Base-by-base conservation (phyloP, 2,329 filamentous ascomycete genomes). In the Lecanoromycetidae sp. region DNA sequence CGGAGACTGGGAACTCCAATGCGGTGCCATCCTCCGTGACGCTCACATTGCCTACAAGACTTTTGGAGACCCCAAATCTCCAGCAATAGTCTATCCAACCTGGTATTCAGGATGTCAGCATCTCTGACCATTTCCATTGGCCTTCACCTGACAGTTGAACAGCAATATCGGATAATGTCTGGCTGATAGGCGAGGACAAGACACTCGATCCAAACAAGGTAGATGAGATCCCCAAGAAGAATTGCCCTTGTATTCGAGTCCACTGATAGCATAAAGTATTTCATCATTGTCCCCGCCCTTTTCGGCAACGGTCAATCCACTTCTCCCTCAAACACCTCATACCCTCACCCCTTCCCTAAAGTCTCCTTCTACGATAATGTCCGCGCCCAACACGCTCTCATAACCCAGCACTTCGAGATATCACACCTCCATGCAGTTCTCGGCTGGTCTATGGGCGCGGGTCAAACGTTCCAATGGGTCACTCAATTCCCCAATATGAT, bases 1-100 rank as follows among this genome's bases (percentile, higher is more conserved):
- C 0, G 81, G 80, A 15, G 72, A 82, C 62, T 84, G 82, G 67
- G 65, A 72, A 51, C 74, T 88, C 2, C 75, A 82, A 57, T 78
- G 72, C 22, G 81, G 82, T 32, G 69, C 68, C n/a, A 69, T 65
- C 5, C 70, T 88, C 15, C 70, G 73, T 1, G 61, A 75, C 54
- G 84, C 84, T 1, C 74, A 76, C 57, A 77, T 90, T 45, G 82
- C 83, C 13, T 90, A 85, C 69, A 87, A 83, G 62, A 85, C 83
- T 0, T 81, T 83, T 55, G 84, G 84, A 17, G 68, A 79, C 47
- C 60, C 74, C 0, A 71, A 66, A 0, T 69, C 66, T 5, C 82
- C 83, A 6, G 78, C 77, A 2, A 75, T 88, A 49, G 74, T 88
- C 51, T 88, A 88, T 57, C 84, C 84, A 2, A 79, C 79, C 2